Evolutionary conservation across 805 yeast species (phyloP).

Genomic region (Jamesozyma spencerorum): DNA sequence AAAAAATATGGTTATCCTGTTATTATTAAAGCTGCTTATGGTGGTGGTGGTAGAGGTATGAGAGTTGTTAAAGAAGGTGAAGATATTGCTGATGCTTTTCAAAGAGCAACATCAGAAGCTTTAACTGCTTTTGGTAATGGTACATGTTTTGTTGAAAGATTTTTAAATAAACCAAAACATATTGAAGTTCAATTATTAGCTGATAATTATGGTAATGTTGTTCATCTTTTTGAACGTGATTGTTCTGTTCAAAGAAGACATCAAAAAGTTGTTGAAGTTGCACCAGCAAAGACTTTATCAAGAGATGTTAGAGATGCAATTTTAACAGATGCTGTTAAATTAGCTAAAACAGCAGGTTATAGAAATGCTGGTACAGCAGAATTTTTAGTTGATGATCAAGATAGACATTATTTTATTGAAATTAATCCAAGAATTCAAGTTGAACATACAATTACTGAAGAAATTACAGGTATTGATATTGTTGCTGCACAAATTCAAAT

Average conservation of each 20-base stretch:
- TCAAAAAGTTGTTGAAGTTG: conserved; percentile 96
- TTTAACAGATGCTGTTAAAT: conserved; percentile 85
- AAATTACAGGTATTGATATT: conserved; percentile 94
- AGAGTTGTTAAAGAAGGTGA: conserved; percentile 97
- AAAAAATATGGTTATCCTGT: conserved; percentile 86
- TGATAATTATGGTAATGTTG: conserved; percentile 87
- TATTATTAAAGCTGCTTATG: conserved; percentile 96
- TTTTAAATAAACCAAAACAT: conserved; percentile 91
- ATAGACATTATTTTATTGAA: conserved; percentile 95
- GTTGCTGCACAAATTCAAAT: conserved; percentile 98
- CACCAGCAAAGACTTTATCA: conserved; percentile 91
- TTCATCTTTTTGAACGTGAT: conserved; percentile 94
- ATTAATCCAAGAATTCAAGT: conserved; percentile 98
- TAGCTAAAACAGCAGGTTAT: conserved; percentile 82
- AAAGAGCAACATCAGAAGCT: conserved; percentile 91
- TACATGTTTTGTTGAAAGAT: conserved; percentile 94
- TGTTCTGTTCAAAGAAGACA: conserved; percentile 99
- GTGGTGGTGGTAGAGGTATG: conserved; percentile 99
- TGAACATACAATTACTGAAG: conserved; percentile 98
- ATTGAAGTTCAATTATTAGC: conserved; percentile 95
- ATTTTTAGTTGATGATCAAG: conserved; percentile 84
- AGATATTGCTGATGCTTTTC: conserved; percentile 81
- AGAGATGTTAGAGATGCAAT: conserved; percentile 80
- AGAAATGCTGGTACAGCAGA: conserved; percentile 98
- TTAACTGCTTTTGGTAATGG: conserved; percentile 95